Evolutionary conservation across 768 basidiomycete species (phyloP).

Genomic region (Trametopsis cervina): DNA sequence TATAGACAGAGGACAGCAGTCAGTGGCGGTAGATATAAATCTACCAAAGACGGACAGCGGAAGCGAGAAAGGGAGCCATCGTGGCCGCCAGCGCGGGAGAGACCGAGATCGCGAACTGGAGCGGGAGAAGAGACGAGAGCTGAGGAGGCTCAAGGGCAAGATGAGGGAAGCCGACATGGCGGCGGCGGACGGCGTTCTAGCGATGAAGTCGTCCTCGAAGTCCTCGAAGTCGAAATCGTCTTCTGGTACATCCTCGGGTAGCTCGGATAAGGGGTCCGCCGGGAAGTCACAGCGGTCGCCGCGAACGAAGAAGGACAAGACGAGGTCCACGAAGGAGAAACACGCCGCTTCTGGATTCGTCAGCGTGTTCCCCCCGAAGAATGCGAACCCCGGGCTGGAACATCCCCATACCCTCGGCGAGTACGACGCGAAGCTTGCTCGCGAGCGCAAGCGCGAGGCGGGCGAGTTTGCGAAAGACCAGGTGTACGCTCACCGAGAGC

Average conservation of each 20-base stretch:
- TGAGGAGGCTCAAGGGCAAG: neutral
- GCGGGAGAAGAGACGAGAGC: constrained; percentile 8
- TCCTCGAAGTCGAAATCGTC: constrained; percentile 2
- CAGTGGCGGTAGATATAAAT: too few species aligned
- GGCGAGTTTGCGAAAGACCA: constrained; percentile 11
- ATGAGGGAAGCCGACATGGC: neutral
- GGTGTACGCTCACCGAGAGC: constrained; percentile 17
- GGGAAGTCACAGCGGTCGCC: neutral
- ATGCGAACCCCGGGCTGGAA: neutral
- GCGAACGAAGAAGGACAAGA: neutral
- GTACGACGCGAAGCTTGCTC: neutral
- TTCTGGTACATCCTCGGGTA: constrained; percentile 3
- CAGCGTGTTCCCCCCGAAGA: constrained; percentile 2
- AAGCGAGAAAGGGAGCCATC: constrained; percentile 1
- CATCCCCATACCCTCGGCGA: neutral
- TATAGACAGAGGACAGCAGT: neutral
- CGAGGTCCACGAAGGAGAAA: constrained; percentile 3
- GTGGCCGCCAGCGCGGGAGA: constrained; percentile 3
- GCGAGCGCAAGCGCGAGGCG: constrained; percentile 7
- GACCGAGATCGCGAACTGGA: constrained; percentile 6
- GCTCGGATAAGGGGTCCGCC: neutral
- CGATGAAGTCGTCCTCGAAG: neutral
- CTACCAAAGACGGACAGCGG: constrained; percentile 1
- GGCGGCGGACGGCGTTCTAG: neutral
- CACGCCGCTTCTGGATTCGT: neutral